Percentiles rank a stretch among this genome's conserved stretches.
phyloP scores from a whole-genome alignment of 495 filamentous ascomycete genomes.

The Tuber aestivum region DNA sequence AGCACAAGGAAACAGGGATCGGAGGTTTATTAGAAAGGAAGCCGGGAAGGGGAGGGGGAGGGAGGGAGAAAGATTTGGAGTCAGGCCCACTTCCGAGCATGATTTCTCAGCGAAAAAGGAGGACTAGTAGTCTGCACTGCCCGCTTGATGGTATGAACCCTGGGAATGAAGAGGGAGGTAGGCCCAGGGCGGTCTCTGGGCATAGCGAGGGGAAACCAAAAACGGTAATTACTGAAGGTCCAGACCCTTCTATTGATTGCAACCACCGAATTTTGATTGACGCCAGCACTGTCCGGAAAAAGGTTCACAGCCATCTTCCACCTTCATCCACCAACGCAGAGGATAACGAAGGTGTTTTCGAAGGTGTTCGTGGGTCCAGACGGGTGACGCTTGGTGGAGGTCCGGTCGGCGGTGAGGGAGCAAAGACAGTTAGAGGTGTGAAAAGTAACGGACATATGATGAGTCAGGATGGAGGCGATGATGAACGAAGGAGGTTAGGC shows the following conservation, averaged over 20 bases:
- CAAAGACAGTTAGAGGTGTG: slow-evolving; percentile 6
- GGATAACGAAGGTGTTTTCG: slow-evolving; percentile 18
- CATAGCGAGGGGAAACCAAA: background rate
- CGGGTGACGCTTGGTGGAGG: slow-evolving; percentile 24
- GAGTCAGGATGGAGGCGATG: slow-evolving; percentile 9
- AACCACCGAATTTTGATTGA: background rate
- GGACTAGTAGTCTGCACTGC: slow-evolving; percentile 29
- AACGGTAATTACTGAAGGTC: background rate
- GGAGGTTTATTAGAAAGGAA: slow-evolving; percentile 23
- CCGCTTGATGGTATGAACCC: background rate
- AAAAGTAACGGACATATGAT: slow-evolving; percentile 17
- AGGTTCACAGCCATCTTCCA: slow-evolving; percentile 14
- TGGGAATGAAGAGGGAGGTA: background rate
- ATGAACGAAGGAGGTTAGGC: slow-evolving; percentile 20
- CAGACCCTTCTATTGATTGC: background rate
- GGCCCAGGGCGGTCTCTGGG: background rate
- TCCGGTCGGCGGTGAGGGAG: slow-evolving; percentile 6
- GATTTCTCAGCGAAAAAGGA: slow-evolving; percentile 32
- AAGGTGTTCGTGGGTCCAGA: slow-evolving; percentile 12
- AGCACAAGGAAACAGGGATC: slow-evolving; percentile 19
- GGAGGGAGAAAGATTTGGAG: slow-evolving; percentile 14
- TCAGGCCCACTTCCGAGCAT: slow-evolving; percentile 23
- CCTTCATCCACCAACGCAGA: slow-evolving; percentile 16
- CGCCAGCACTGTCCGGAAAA: background rate
- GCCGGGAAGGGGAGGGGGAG: background rate